Evolutionary conservation across 352 stramenopile genomes (phyloP), one percentile per base, ranked within the genome.

Genomic region (Globisporangium paroecandrum): DNA sequence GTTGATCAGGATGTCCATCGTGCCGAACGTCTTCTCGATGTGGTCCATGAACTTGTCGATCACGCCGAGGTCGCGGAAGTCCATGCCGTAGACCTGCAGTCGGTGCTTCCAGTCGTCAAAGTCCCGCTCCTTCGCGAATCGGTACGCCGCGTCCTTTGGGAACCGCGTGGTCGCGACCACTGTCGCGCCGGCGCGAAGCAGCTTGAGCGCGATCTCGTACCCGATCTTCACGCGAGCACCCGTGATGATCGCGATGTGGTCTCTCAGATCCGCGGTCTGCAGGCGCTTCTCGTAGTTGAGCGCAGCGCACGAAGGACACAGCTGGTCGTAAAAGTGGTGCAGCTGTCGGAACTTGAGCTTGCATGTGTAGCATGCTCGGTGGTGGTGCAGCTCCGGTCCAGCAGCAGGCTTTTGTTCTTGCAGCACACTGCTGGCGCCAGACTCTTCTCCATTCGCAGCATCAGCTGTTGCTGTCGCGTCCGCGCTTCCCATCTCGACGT

Each of bases 201-300:
- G 76, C 73, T 98, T 98, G 12, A 99, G 75, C 64, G 89, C 87
- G 18, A 95, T 93, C 71, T 98, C 90, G 72, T 94, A 98, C 6
- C 96, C 95, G 76, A 99, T 99, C 73, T 99, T 99, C 49, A 99
- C 94, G 29, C 96, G 82, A 6, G 91, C 92, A 54, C 95, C 95
- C 0, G 96, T 98, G 8, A 98, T 89, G 24, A 98, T 73, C 8
- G 92, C 93, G 3, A 98, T 77, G 58, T 90, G 87, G 46, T 78
- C 85, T 2, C 43, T 71, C 61, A 98, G 69, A 62, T 98, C 73
- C 0, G 85, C 86, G 2, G 81, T 94, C 73, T 98, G 89, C 69
- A 97, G 73, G 20, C 96, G 81, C 76, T 99, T 99, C 51, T 88
- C 72, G 74, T 89, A 99, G 82, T 98, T 98, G 43, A 98, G 80